Evolutionary conservation across 1,284 basidiomycete species (phyloP), one percentile per base, ranked within the genome.

Genomic region (Cryptococcus depauperatus): DNA sequence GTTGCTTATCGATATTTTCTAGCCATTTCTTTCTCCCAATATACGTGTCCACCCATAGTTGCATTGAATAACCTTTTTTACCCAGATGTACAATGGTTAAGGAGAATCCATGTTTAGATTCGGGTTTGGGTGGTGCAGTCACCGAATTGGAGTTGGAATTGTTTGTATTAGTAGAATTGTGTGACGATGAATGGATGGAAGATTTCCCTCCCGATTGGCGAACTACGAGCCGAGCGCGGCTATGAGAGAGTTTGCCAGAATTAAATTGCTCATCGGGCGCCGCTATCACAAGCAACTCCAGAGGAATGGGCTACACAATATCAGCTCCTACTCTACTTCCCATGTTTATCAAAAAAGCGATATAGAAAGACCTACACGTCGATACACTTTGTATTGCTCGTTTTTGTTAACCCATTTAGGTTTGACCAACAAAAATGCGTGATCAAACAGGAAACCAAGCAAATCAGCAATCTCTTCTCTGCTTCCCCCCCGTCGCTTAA

Each of bases 391-490:
- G 71, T 82, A 85, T 60, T 92, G 85, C 57, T 97, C 92, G 46
- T 83, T 82, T 69, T 93, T 92, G 69, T 84, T 85, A 41, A 75
- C 83, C 63, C 69, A 86, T 66, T 80, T 92, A 59, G 83, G 79
- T 74, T 98, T 98, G 55, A 88, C 91, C 78, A 98, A 88, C 37
- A 99, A 74, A 43, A 99, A 73, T 1, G 92, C 92, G 71, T 99
- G 93, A 67, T 98, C 95, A 62, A 99, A 96, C 56, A 98, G 73
- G 75, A 95, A 96, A 4, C 95, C 85, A 58, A 90, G 80, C 44
- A 97, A 75, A 66, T 98, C 93, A 6, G 90, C 84, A 54, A 76
- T 83, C 59, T 88, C 86, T 57, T 82, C 81, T 57, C 84, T 77
- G 5, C 74, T 74, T 5, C 75, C 74, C 41, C 92, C 91, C 5